Percentiles rank a stretch among this genome's conserved stretches.
phyloP scores from a whole-genome alignment of 768 basidiomycete genomes.

The Mycena sanguinolenta region DNA sequence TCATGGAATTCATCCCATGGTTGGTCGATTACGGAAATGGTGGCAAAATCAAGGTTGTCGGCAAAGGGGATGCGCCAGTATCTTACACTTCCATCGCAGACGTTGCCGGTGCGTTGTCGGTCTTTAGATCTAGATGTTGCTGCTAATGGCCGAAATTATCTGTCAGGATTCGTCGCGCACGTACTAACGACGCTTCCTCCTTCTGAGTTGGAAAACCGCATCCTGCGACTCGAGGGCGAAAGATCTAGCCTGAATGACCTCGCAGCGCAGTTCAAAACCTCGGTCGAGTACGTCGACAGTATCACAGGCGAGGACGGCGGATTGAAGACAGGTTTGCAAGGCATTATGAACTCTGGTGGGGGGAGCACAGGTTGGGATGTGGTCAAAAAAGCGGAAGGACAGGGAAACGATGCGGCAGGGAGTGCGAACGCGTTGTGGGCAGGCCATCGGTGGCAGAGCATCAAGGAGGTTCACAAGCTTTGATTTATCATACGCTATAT shows the following conservation, averaged over 20 bases:
- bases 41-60: constrained; percentile 47
- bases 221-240: constrained; percentile 54
- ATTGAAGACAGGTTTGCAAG: constrained; percentile 9
- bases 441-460: constrained; percentile 39
- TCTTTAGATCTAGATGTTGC: too few relatives aligned
- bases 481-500: too few relatives aligned
- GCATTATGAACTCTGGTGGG: constrained; percentile 17
- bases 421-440: constrained; percentile 38
- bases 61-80: constrained; percentile 45
- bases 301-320: constrained; percentile 18
- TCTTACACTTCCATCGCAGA: constrained; percentile 50
- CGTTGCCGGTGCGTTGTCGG: constrained; percentile 42
- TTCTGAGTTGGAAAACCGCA: constrained; percentile 43
- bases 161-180: constrained; percentile 50
- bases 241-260: constrained; percentile 42
- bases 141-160: neutral
- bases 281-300: constrained; percentile 31
- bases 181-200: constrained; percentile 48
- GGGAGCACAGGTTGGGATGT: constrained; percentile 38
- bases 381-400: constrained; percentile 8
- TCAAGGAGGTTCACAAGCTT: constrained; percentile 33
- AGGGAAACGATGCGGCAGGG: constrained; percentile 36
- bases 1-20: constrained; percentile 48
- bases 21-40: constrained; percentile 42
- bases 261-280: constrained; percentile 40